These are phyloP conservation scores for Hevea brasiliensis DNA, from an alignment of 345 rosid genomes.

Conservation along the genomic window DNA sequence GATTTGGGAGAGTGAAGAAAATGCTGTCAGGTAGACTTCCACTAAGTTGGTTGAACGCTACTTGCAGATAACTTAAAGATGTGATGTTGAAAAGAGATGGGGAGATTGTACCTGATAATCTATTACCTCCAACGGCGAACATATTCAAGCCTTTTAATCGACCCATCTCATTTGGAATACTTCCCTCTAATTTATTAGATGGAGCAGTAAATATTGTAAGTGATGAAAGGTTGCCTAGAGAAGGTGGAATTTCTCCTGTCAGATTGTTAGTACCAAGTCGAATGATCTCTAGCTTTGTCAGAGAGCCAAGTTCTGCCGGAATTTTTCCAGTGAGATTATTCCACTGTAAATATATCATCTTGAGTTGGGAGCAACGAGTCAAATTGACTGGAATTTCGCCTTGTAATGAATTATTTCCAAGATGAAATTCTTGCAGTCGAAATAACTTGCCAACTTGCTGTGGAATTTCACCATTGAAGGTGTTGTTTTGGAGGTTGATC, in stretches of 20 bases:
- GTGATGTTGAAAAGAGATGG: too few relatives aligned
- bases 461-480: too few relatives aligned
- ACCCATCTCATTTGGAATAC: neutral
- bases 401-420: neutral
- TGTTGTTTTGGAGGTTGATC: too few relatives aligned
- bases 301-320: too few relatives aligned
- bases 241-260: too few relatives aligned
- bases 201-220: too few relatives aligned
- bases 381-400: slow-evolving; percentile 17
- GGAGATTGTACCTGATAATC: too few relatives aligned
- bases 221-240: too few relatives aligned
- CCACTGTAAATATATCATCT: neutral
- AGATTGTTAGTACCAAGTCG: too few relatives aligned
- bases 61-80: neutral
- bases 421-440: slow-evolving; percentile 2
- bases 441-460: too few relatives aligned
- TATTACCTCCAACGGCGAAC: too few relatives aligned
- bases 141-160: neutral
- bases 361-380: slow-evolving; percentile 3
- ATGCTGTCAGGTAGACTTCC: slow-evolving; percentile 11
- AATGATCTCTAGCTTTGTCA: too few relatives aligned
- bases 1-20: slow-evolving; percentile 15
- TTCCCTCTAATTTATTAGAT: slow-evolving; percentile 4
- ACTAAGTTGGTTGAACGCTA: neutral
- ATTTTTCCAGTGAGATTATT: slow-evolving; percentile 10